Conservation (phyloP, 2,329 filamentous ascomycete genomes). For the Beauveria pseudobassiana region DNA sequence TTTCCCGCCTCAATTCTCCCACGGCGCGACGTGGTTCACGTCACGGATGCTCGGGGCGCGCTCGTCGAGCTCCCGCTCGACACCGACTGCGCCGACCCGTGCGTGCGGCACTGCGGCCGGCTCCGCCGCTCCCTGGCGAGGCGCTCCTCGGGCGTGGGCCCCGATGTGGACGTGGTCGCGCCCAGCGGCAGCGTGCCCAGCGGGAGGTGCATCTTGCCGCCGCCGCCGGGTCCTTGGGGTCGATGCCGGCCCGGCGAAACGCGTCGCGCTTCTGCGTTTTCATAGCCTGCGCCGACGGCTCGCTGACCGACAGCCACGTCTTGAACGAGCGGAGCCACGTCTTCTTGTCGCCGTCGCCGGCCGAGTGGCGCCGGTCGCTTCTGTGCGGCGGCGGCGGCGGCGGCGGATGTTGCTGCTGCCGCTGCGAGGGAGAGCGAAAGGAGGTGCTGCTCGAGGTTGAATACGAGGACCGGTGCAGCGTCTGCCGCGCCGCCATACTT, state of each 20-base stretch:
- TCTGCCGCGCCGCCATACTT: not conserved
- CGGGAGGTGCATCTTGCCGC: conserved; percentile 40
- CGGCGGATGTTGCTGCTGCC: not conserved
- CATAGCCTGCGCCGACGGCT: conserved; percentile 43
- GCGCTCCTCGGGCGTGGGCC: conserved; percentile 39
- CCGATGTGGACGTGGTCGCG: conserved; percentile 38
- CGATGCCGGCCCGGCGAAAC: conserved; percentile 37
- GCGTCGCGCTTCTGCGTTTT: conserved; percentile 37
- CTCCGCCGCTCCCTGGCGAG: conserved; percentile 27
- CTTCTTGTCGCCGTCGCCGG: conserved; percentile 14
- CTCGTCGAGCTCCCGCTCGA: conserved; percentile 28
- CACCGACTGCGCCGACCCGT: conserved; percentile 23
- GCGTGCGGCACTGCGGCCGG: conserved; percentile 18
- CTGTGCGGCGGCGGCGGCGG: not conserved
- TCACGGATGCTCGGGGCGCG: conserved; percentile 22
- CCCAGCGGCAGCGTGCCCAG: conserved; percentile 36
- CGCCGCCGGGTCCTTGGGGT: conserved; percentile 34
- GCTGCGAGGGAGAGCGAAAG: not conserved
- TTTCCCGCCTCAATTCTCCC: conserved; percentile 17
- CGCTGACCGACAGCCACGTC: conserved; percentile 40
- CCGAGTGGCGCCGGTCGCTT: not conserved
- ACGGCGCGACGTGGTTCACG: conserved; percentile 26
- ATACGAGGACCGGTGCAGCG: not conserved
- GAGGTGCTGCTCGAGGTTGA: not conserved
- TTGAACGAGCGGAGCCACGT: conserved; percentile 38